phyloP scores from a whole-genome alignment of 257 asterid genomes.

The Galeopsis tetrahit region DNA sequence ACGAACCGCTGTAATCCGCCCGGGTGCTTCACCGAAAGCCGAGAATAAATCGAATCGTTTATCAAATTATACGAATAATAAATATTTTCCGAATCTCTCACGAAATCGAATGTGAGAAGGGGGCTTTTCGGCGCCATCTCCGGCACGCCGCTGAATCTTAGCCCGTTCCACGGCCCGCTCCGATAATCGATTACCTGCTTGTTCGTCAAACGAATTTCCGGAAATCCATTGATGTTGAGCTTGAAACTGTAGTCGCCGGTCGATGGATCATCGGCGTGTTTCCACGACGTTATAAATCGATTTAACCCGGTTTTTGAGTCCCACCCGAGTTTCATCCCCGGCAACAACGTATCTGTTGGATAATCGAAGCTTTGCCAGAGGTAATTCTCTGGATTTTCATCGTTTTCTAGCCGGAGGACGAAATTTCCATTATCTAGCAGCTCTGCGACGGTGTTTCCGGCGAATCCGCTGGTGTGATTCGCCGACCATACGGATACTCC shows the following conservation, averaged over 20 bases:
- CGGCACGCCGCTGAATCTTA: conserved; percentile 87
- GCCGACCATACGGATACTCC: conserved; percentile 60
- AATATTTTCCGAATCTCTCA: conserved; percentile 40
- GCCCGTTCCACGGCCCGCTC: conserved; percentile 95
- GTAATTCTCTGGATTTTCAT: conserved; percentile 36
- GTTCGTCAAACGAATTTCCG: conserved; percentile 52
- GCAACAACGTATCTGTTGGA: conserved; percentile 81
- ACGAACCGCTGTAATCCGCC: conserved; percentile 59
- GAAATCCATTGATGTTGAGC: conserved; percentile 61
- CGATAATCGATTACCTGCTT: conserved; percentile 43
- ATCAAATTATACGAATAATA: conserved; percentile 48
- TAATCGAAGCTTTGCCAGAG: conserved; percentile 79
- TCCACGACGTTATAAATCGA: conserved; percentile 75
- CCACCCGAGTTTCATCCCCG: conserved; percentile 97
- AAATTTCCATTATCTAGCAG: conserved; percentile 69
- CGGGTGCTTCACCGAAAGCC: conserved; percentile 42
- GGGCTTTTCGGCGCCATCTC: conserved; percentile 66
- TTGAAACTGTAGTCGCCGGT: conserved; percentile 72
- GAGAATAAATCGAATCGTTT: conserved; percentile 59
- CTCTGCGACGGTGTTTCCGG: conserved; percentile 46
- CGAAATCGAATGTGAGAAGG: conserved; percentile 49
- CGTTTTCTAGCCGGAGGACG: conserved; percentile 49
- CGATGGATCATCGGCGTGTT: conserved; percentile 61
- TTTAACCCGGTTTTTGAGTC: conserved; percentile 65
- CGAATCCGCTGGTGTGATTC: conserved; percentile 34